A percentile compares a stretch with the other conserved stretches of the same genome.
These are phyloP conservation scores for Suillus bovinus DNA, from an alignment of 768 basidiomycete genomes.

Conservation along the genomic window DNA sequence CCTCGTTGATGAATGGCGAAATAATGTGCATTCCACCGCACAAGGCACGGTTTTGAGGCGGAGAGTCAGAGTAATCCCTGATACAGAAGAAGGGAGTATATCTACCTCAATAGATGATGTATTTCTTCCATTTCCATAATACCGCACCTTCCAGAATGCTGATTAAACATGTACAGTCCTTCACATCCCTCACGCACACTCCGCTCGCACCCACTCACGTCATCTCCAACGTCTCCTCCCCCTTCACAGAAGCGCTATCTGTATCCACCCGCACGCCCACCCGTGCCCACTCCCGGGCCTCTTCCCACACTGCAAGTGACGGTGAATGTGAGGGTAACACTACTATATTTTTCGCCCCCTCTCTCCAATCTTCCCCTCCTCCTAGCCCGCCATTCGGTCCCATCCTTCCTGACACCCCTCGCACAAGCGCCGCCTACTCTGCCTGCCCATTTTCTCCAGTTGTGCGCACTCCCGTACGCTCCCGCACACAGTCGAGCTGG, in stretches of 20 bases:
- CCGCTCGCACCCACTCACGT: conserved; percentile 53
- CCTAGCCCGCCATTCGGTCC: conserved; percentile 27
- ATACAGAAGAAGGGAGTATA: conserved; percentile 11
- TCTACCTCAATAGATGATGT: conserved; percentile 53
- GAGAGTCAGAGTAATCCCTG: conserved; percentile 13
- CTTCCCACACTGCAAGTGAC: conserved; percentile 12
- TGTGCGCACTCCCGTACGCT: conserved; percentile 12
- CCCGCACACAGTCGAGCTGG: neutral
- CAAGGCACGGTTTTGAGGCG: neutral
- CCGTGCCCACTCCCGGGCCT: conserved; percentile 17
- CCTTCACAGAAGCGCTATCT: conserved; percentile 12
- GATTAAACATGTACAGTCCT: conserved; percentile 36
- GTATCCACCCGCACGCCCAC: conserved; percentile 9
- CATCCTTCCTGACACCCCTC: conserved; percentile 29
- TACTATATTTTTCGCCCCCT: neutral
- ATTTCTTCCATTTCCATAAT: conserved; percentile 12
- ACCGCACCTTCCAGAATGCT: neutral
- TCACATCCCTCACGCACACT: conserved; percentile 43
- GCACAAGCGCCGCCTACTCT: conserved; percentile 30
- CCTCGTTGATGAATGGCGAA: conserved; percentile 47
- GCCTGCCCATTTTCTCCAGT: conserved; percentile 32
- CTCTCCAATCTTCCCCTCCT: conserved; percentile 4
- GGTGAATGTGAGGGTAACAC: conserved; percentile 10
- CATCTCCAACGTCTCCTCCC: conserved; percentile 41
- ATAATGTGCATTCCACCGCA: conserved; percentile 34